These are phyloP conservation scores for Trichocomaceae sp. DNA, from an alignment of 2,329 filamentous ascomycete species.

Conservation along the genomic window DNA sequence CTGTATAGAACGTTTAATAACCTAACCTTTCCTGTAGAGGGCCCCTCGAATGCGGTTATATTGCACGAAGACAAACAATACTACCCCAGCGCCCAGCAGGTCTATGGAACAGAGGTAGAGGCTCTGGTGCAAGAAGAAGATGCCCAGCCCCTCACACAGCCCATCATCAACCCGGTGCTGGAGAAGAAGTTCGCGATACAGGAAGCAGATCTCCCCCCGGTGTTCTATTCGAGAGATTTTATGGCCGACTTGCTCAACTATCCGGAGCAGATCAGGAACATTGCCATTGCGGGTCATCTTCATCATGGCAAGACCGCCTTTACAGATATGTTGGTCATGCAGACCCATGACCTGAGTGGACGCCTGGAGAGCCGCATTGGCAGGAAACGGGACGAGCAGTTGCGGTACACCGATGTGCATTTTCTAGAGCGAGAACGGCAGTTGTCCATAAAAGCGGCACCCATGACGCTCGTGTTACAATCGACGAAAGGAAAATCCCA, in stretches of 20 bases:
- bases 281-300: constrained; percentile 84
- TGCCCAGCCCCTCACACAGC: constrained; percentile 82
- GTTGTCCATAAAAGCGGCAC: constrained; percentile 83
- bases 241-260: constrained; percentile 96
- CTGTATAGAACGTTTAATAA: constrained; percentile 20
- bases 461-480: constrained; percentile 88
- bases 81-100: constrained; percentile 94
- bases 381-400: constrained; percentile 75
- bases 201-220: constrained; percentile 81
- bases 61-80: constrained; percentile 99
- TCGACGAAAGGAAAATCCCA: constrained; percentile 90
- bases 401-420: constrained; percentile 92
- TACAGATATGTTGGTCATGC: constrained; percentile 94
- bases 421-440: constrained; percentile 82
- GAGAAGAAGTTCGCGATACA: constrained; percentile 95
- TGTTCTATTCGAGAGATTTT: constrained; percentile 81
- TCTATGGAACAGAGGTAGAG: constrained; percentile 91
- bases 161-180: constrained; percentile 87
- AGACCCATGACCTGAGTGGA: constrained; percentile 83
- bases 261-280: constrained; percentile 86
- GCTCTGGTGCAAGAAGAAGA: constrained; percentile 96
- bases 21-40: constrained; percentile 56
- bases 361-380: constrained; percentile 74
- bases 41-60: constrained; percentile 91
- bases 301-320: constrained; percentile 98